Base-by-base conservation (phyloP, 1,284 basidiomycete genomes). In the Xerocomus amazonicus region DNA sequence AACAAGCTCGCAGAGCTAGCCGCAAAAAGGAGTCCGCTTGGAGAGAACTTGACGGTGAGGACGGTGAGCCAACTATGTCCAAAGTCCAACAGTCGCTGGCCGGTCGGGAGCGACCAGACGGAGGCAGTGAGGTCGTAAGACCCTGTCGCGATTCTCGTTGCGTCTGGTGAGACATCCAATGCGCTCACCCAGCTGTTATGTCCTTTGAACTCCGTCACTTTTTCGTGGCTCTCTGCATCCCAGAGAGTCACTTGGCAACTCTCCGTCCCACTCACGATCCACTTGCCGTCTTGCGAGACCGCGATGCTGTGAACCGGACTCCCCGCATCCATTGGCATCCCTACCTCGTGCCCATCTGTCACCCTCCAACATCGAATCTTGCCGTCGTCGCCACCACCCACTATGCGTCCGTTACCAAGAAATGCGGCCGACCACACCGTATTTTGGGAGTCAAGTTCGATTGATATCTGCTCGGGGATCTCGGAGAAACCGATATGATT, bases 311-410 rank as follows among this genome's bases (percentile, higher is more conserved):
- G 3, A 46, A 59, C 16, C 6, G 2, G 10, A 9, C 28, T 31
- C 7, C 29, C 28, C 0, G 28, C 40, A 6, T 36, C 14, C 45
- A 59, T 48, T 1, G 43, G 33, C 4, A 4, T 9, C 6, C 45
- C 55, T 14, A 47, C 45, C 27, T 58, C 43, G 0, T 0, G 6
- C 12, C 57, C 54, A 14, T 57, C 46, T 7, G 49, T 41, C 4
- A 47, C 38, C 27, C 27, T 33, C 52, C 52, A 50, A 3, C 35
- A 10, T 28, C 40, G 50, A 40, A 53, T 19, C 16, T 31, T 39
- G 10, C 44, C 28, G 9, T 28, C 27, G 1, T 14, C 4, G 6
- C 36, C 32, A 5, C 33, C 34, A 14, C 42, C 9, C 5, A 52
- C 28, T 5, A 52, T 4, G 12, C 34, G n/a, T 1, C 31, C 33